Evolutionary conservation across 495 filamentous ascomycete genomes (phyloP), one percentile per base, ranked within the genome.

Genomic region (Penicillium subrubescens): DNA sequence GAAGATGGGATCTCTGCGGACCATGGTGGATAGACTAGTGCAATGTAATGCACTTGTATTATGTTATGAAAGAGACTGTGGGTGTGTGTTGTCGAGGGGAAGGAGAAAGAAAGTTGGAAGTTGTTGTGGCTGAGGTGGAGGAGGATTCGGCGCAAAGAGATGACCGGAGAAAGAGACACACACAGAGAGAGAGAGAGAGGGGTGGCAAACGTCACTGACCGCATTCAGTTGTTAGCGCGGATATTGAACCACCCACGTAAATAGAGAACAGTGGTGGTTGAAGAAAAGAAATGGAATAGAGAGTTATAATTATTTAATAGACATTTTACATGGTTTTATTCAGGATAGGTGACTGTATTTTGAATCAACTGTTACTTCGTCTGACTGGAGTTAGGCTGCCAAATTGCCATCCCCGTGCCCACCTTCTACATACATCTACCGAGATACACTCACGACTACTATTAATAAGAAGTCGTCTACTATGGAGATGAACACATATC

Each of bases 1-100:
- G 65, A 82, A 82, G 33, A 82, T 81, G 39, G 80, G 80, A 69
- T 82, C 80, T 64, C 75, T 78, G 60, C 79, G 77, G 67, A 79
- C 78, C 80, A 82, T 82, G 35, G 61, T 79, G 74, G 50, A 8
- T 31, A 25, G 19, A 23, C 37, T n/a, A 17, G n/a, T 37, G 53
- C 33, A 21, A 15, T 52, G 44, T 46, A 27, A 19, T 53, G n/a
- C 37, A 31, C 19, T 23, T 15, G 5, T 35, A 12, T 7, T 31
- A n/a, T 27, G 44, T 19, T 21, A 52, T 8, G 15, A 19, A 29
- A n/a, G 57, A 59, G 25, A 48, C 27, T 43, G 33, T n/a, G 23
- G 54, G 17, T 54, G 35, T 41, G 39, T 17, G 37, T 41, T 41
- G 14, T 48, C 33, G 33, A 52, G n/a, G 51, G 27, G n/a, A 17